These are phyloP conservation scores for Mucuna pruriens DNA, from an alignment of 306 rosid species.

Conservation along the genomic window DNA sequence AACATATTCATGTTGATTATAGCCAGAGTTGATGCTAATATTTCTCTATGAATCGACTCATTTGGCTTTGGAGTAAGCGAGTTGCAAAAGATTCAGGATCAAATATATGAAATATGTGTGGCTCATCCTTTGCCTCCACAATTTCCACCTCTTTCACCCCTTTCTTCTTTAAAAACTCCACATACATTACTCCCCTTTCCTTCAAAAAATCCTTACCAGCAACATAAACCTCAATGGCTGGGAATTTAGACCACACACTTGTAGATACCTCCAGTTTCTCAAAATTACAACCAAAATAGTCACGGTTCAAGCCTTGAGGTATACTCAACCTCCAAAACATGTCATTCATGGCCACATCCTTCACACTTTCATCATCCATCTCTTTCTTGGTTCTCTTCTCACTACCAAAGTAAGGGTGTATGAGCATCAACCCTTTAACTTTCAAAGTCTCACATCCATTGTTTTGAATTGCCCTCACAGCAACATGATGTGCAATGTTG, in stretches of 20 bases:
- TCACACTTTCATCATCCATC: constrained; percentile 36
- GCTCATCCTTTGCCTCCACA: constrained; percentile 62
- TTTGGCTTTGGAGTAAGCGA: constrained; percentile 64
- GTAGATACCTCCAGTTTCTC: constrained; percentile 48
- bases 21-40: constrained; percentile 13
- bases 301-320: constrained; percentile 58
- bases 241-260: constrained; percentile 59
- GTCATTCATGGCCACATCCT: constrained; percentile 42
- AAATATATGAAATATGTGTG: constrained; percentile 65
- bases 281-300: constrained; percentile 69
- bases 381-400: constrained; percentile 70
- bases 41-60: constrained; percentile 61
- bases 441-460: constrained; percentile 33
- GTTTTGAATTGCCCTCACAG: constrained; percentile 43
- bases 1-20: background rate
- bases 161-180: constrained; percentile 60
- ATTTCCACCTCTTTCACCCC: constrained; percentile 57
- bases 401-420: constrained; percentile 91
- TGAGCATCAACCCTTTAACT: constrained; percentile 61
- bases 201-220: constrained; percentile 77
- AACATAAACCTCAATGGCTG: constrained; percentile 68
- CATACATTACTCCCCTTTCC: constrained; percentile 83
- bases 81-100: constrained; percentile 64
- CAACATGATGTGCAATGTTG: constrained; percentile 75
- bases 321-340: constrained; percentile 73